A percentile compares a stretch with the other conserved stretches of the same genome.
Conservation (phyloP, 192 early-diverging fungal genomes). For the Paraglomus brasilianum region DNA sequence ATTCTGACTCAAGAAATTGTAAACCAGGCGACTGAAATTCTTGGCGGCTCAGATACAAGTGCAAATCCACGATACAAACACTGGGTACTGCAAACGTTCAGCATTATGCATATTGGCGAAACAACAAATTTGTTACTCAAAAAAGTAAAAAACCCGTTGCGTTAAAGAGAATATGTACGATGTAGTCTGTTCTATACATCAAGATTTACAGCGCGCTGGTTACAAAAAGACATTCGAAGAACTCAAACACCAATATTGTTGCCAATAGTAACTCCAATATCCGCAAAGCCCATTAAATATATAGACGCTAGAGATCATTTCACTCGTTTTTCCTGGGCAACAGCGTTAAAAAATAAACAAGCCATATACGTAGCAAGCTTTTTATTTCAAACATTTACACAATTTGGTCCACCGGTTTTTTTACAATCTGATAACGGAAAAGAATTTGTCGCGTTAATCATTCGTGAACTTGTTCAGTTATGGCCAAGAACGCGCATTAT, state of each 20-base stretch:
- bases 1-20: too few relatives aligned
- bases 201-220: background rate
- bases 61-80: too few relatives aligned
- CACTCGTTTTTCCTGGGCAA: constrained; percentile 1
- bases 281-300: constrained; percentile 15
- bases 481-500: constrained; percentile 14
- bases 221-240: constrained; percentile 7
- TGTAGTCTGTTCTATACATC: background rate
- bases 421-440: constrained; percentile 2
- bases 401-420: constrained; percentile 9
- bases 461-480: background rate
- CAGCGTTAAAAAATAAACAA: background rate
- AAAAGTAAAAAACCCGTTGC: background rate
- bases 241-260: constrained; percentile 4
- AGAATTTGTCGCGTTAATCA: constrained; percentile 3
- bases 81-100: too few relatives aligned
- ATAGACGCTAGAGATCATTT: background rate
- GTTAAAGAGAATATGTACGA: constrained; percentile 16
- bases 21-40: too few relatives aligned
- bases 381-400: constrained; percentile 9
- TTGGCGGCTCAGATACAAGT: too few relatives aligned
- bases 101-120: too few relatives aligned
- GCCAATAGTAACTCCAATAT: background rate
- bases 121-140: background rate
- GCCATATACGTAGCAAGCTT: background rate